Conservation (phyloP, 139 green algal species). For the Axilococcus clingmanii region DNA sequence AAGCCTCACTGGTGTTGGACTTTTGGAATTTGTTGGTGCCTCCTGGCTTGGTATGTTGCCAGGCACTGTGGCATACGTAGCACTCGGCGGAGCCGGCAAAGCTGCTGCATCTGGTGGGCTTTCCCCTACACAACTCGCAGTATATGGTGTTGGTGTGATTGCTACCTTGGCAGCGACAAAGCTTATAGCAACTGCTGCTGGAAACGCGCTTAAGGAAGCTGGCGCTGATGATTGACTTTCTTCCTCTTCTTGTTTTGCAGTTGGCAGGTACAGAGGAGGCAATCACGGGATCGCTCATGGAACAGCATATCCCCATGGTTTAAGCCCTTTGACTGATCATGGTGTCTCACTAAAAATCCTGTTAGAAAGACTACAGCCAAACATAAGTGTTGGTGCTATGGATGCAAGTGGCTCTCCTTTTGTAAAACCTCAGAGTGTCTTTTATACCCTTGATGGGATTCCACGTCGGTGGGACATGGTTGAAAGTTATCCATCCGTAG, state of each 20-base stretch:
- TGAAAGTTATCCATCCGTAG: conserved; percentile 54
- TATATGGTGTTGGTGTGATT: conserved; percentile 47
- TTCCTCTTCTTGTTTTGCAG: background rate
- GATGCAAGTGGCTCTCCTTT: conserved; percentile 24
- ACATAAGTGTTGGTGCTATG: conserved; percentile 1
- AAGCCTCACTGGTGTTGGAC: conserved; percentile 38
- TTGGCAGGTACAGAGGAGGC: background rate
- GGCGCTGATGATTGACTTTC: background rate
- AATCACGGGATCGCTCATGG: background rate
- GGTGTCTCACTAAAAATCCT: background rate
- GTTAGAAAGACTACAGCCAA: background rate
- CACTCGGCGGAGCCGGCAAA: conserved; percentile 41
- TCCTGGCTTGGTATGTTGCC: conserved; percentile 77
- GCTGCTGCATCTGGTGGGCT: conserved; percentile 35
- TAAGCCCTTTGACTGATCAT: background rate
- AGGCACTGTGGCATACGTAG: conserved; percentile 71
- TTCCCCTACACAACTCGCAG: conserved; percentile 19
- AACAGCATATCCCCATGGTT: conserved; percentile 15
- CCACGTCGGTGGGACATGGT: conserved; percentile 66
- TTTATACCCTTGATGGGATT: conserved; percentile 48
- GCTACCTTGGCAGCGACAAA: conserved; percentile 47
- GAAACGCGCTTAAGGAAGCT: conserved; percentile 30
- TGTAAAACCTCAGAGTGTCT: conserved; percentile 39
- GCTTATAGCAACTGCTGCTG: conserved; percentile 37
- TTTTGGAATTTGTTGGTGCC: conserved; percentile 48